phyloP scores from a whole-genome alignment of 2,329 filamentous ascomycete genomes.

The Colletotrichum spaethianum region DNA sequence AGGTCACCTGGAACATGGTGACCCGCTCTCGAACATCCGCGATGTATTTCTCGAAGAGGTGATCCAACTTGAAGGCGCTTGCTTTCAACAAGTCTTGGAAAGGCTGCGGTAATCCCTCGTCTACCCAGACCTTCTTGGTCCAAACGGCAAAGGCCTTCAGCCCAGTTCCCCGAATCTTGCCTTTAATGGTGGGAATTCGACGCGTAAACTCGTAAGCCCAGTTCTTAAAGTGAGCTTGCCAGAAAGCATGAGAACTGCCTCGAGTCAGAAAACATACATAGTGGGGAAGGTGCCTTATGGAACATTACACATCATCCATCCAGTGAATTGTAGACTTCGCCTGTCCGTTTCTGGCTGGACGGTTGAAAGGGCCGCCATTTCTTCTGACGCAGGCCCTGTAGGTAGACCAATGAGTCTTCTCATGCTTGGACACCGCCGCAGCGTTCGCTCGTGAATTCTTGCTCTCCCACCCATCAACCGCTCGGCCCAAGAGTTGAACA shows the following conservation, averaged over 20 bases:
- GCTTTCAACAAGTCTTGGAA: slow-evolving; percentile 11
- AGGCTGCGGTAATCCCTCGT: background rate
- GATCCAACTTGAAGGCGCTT: background rate
- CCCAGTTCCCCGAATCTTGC: background rate
- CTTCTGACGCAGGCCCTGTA: slow-evolving; percentile 34
- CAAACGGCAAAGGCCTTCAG: background rate
- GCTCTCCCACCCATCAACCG: background rate
- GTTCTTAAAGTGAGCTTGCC: background rate
- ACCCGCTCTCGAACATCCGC: background rate
- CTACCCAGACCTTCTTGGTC: background rate
- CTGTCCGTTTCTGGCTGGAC: background rate
- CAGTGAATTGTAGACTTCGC: background rate
- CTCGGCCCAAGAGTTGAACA: background rate
- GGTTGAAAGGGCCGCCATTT: background rate
- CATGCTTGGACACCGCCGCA: background rate
- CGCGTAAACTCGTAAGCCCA: slow-evolving; percentile 8
- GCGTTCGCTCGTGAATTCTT: background rate
- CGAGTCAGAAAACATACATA: background rate
- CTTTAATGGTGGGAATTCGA: background rate
- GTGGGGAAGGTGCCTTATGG: background rate
- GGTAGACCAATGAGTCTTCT: slow-evolving; percentile 23
- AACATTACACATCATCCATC: slow-evolving; percentile 21
- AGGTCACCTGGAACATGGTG: background rate
- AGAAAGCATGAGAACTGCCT: slow-evolving; percentile 13
- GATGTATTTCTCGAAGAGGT: slow-evolving; percentile 7